Percentiles rank a stretch among this genome's conserved stretches.
Conservation (phyloP, 176 grass and related monocot genomes). For the Themeda triandra region DNA sequence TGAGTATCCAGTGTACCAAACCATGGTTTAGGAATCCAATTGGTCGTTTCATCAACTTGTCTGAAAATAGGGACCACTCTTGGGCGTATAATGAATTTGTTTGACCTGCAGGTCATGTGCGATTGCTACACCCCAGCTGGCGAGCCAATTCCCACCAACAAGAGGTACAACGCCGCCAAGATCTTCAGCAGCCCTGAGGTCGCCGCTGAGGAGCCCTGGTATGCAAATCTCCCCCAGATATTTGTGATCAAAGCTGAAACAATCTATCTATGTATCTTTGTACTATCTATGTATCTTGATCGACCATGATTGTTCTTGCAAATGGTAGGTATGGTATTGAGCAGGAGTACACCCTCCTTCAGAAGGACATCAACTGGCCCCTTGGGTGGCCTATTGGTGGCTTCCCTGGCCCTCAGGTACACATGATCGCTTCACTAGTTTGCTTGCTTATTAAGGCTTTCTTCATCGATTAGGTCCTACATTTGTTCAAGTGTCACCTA, state of each 20-base stretch:
- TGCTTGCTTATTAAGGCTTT: not conserved
- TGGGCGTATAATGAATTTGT: slow-evolving; percentile 12
- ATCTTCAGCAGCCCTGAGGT: slow-evolving; percentile 81
- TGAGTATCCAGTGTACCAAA: slow-evolving; percentile 24
- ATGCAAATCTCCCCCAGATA: not conserved
- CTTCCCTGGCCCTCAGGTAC: slow-evolving; percentile 90
- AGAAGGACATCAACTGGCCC: slow-evolving; percentile 94
- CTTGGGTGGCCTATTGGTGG: slow-evolving; percentile 96
- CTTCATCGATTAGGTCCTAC: not conserved
- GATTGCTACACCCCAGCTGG: slow-evolving; percentile 97
- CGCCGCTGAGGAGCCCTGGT: slow-evolving; percentile 79
- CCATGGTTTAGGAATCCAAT: slow-evolving; percentile 1
- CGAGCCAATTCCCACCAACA: slow-evolving; percentile 92
- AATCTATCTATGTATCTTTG: not conserved
- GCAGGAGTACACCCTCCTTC: slow-evolving; percentile 98
- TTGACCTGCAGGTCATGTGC: slow-evolving; percentile 80
- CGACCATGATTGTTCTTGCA: not conserved
- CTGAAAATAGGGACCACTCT: not conserved
- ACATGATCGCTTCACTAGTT: not conserved
- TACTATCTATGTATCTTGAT: too few relatives aligned
- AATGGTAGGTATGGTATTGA: slow-evolving; percentile 89
- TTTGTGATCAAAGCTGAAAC: not conserved
- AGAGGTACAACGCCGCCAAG: slow-evolving; percentile 72
- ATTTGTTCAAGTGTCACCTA: slow-evolving; percentile 23
- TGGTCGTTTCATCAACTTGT: not conserved